Evolutionary conservation across 805 yeast species (phyloP).

Genomic region (Starmerella khaoyaiensis): DNA sequence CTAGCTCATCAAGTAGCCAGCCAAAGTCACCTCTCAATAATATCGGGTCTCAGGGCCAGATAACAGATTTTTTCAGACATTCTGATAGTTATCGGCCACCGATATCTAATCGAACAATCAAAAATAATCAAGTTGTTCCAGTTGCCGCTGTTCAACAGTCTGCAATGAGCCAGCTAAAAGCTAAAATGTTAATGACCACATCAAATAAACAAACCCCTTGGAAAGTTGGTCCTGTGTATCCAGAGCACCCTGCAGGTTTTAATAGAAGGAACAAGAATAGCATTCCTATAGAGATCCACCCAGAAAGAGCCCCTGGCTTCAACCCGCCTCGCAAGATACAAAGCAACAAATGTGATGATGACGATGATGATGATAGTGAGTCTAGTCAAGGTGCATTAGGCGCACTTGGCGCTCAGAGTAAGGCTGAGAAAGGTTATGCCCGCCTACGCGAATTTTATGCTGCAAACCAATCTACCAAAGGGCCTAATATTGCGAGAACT

Average conservation of each 20-base stretch:
- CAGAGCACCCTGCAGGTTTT: background rate
- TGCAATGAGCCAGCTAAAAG: constrained; percentile 4
- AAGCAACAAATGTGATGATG: constrained; percentile 27
- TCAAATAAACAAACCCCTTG: background rate
- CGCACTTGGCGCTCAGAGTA: constrained; percentile 16
- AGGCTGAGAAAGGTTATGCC: constrained; percentile 15
- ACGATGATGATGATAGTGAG: constrained; percentile 32
- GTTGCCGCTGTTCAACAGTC: constrained; percentile 5
- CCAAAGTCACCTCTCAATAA: no score
- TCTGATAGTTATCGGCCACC: constrained; percentile 1
- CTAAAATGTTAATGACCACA: constrained; percentile 1
- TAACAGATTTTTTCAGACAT: constrained; percentile 12
- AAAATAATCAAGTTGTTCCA: constrained; percentile 11
- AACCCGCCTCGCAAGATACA: constrained; percentile 20
- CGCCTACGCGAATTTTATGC: constrained; percentile 11
- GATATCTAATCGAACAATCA: constrained; percentile 4
- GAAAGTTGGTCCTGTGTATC: background rate
- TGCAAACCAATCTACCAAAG: constrained; percentile 6
- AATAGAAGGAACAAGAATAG: background rate
- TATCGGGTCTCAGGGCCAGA: no score
- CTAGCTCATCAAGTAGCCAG: background rate
- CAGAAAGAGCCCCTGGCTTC: constrained; percentile 41
- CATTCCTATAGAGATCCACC: constrained; percentile 27
- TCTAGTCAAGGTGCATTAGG: constrained; percentile 27
- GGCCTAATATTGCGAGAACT: background rate